Percentiles rank a stretch among this genome's conserved stretches.
These are phyloP conservation scores for Leccinum subtestaceum DNA, from an alignment of 768 basidiomycete species.

Conservation along the genomic window DNA sequence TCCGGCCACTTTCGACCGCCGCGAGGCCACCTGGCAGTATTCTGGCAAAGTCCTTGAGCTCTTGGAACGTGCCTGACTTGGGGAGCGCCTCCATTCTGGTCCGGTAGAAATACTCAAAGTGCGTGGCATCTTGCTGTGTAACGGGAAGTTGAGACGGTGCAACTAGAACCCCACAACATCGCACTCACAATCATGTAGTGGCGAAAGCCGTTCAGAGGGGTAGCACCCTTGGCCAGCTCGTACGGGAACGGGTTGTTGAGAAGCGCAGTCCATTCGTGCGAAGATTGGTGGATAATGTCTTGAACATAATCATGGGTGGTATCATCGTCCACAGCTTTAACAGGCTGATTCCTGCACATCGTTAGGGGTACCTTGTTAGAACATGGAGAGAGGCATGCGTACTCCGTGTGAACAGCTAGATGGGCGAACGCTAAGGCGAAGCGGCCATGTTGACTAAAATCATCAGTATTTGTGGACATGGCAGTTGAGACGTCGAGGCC, in stretches of 20 bases:
- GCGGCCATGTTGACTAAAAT: background rate
- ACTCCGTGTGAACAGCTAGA: background rate
- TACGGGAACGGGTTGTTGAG: background rate
- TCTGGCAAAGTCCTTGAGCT: background rate
- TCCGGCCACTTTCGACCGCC: background rate
- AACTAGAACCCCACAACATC: background rate
- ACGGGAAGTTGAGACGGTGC: background rate
- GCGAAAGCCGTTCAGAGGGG: constrained; percentile 3
- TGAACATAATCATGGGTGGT: background rate
- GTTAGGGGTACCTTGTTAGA: background rate
- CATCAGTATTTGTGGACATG: background rate
- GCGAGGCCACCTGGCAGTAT: background rate
- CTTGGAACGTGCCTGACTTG: background rate
- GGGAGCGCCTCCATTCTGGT: background rate
- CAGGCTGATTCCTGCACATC: background rate
- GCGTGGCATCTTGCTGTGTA: constrained; percentile 4
- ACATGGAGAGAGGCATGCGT: background rate
- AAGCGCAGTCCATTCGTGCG: background rate
- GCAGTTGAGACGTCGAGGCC: background rate
- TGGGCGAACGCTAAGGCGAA: background rate
- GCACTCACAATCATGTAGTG: constrained; percentile 7
- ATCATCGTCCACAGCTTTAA: background rate
- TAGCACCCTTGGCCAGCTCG: background rate
- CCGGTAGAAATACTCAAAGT: constrained; percentile 6
- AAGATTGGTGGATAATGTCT: background rate